These are phyloP conservation scores for Phyllosticta capitalensis DNA, from an alignment of 2,329 filamentous ascomycete genomes.

Conservation along the genomic window DNA sequence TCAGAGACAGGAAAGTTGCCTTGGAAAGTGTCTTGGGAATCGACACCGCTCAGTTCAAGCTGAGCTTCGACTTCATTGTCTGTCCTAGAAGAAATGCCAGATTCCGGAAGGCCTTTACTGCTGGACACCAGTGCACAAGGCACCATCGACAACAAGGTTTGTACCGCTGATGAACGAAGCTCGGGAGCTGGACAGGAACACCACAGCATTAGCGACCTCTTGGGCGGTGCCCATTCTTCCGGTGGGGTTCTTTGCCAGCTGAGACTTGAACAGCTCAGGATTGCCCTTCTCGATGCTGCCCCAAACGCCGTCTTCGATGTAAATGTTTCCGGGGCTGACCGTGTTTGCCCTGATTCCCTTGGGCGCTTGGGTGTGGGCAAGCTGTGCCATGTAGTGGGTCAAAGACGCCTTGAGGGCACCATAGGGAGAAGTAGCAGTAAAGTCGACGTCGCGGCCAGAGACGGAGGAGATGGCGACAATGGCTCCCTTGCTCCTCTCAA, in stretches of 20 bases:
- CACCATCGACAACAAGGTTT: slow-evolving; percentile 24
- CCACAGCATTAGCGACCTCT: background rate
- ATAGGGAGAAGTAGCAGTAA: slow-evolving; percentile 28
- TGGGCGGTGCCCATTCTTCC: slow-evolving; percentile 12
- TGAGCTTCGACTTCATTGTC: too few species aligned
- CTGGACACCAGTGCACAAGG: slow-evolving; percentile 20
- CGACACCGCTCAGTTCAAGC: too few species aligned
- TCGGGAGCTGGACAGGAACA: slow-evolving; percentile 14
- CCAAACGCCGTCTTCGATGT: slow-evolving; percentile 29
- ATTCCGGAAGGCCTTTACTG: background rate
- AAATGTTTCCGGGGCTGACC: slow-evolving; percentile 28
- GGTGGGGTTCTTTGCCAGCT: slow-evolving; percentile 16
- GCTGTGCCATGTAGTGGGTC: slow-evolving; percentile 27
- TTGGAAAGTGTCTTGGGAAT: too few species aligned
- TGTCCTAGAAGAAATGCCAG: too few species aligned
- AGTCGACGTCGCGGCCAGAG: slow-evolving; percentile 28
- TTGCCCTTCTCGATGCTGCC: slow-evolving; percentile 22
- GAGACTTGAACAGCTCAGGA: slow-evolving; percentile 21
- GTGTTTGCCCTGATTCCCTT: slow-evolving; percentile 29
- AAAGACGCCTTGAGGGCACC: slow-evolving; percentile 29
- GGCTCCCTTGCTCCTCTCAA: slow-evolving; percentile 26
- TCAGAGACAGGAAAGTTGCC: too few species aligned
- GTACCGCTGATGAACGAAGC: slow-evolving; percentile 21
- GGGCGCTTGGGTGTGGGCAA: slow-evolving; percentile 26
- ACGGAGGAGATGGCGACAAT: slow-evolving; percentile 29